Conservation (phyloP, 129 eudicot species). For the Tanacetum coccineum region DNA sequence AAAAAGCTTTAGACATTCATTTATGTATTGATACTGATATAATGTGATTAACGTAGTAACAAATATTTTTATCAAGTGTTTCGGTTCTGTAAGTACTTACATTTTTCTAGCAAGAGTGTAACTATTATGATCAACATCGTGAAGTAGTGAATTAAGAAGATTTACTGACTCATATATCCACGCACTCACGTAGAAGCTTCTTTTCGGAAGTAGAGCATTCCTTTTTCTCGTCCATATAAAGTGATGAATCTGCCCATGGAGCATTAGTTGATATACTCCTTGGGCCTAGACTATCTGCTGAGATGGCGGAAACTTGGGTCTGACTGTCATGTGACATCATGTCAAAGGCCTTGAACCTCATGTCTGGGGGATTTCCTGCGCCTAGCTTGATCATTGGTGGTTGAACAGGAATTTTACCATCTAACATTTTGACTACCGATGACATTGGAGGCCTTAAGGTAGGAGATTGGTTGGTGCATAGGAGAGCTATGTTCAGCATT, state of each 20-base stretch:
- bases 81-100: too few species aligned
- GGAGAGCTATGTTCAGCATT: slow-evolving; percentile 62
- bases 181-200: slow-evolving; percentile 45
- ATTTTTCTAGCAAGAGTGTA: too few species aligned
- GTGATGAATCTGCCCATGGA: slow-evolving; percentile 56
- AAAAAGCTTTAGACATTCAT: too few species aligned
- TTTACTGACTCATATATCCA: slow-evolving; percentile 12
- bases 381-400: slow-evolving; percentile 49
- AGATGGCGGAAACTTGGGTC: slow-evolving; percentile 39
- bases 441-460: slow-evolving; percentile 82
- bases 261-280: slow-evolving; percentile 44
- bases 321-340: slow-evolving; percentile 50
- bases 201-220: slow-evolving; percentile 29
- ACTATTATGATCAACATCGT: too few species aligned
- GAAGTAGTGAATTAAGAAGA: too few species aligned
- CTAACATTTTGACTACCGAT: slow-evolving; percentile 68
- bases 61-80: too few species aligned
- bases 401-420: slow-evolving; percentile 57
- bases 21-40: too few species aligned
- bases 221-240: slow-evolving; percentile 30
- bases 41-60: too few species aligned
- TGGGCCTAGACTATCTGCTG: slow-evolving; percentile 34
- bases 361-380: slow-evolving; percentile 28
- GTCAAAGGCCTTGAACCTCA: slow-evolving; percentile 56
- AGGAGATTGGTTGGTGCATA: slow-evolving; percentile 77